Evolutionary conservation across 1,284 basidiomycete species (phyloP), one percentile per base, ranked within the genome.

Genomic region (Polyporus tsugae): DNA sequence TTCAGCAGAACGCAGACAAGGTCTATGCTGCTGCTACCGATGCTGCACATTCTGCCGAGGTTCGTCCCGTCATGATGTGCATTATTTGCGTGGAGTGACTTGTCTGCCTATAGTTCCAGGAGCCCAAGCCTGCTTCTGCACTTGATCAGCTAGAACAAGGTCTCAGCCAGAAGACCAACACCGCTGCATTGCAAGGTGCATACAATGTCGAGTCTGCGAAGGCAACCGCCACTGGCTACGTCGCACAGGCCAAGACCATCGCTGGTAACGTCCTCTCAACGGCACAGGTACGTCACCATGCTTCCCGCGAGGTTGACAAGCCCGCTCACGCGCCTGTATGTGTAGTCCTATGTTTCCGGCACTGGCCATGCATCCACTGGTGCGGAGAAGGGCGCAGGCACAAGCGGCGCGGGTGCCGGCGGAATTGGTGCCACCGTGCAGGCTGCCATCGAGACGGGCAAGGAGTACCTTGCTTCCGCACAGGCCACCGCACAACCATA

Each of bases 181-280:
- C 78, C 1, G 90, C 89, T n/a, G 86, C 86, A 17, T 80, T 80
- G 0, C 82, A 91, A 75, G 89, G 89, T 3, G 80, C 86, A 72
- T 76, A 78, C 7, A 84, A 87, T 69, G 80, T 90, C 3, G 80
- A 84, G 17, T 78, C 78, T 13, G 82, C 81, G 0, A 84, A 84
- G 71, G 81, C 80, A 2, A 73, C 82, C 3, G 83, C 83, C 38
- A 55, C 61, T 15, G 58, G 80, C 79, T 52, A 81, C 73, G 77
- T 90, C 5, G 84, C 87, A 25, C 85, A 87, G 72, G 88, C 85
- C 3, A 89, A 86, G 78, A 77, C 75, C 19, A 62, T 87, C 2
- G 87, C 85, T 0, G 78, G 77, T 9, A 80, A 75, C 62, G 86
- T 84, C 0, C 69, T 88, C 6, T 76, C 82, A n/a, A 84, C 86